A percentile compares a stretch with the other conserved stretches of the same genome.
Evolutionary conservation across 2,329 filamentous ascomycete genomes (phyloP).

Genomic region (Coniella vitis): DNA sequence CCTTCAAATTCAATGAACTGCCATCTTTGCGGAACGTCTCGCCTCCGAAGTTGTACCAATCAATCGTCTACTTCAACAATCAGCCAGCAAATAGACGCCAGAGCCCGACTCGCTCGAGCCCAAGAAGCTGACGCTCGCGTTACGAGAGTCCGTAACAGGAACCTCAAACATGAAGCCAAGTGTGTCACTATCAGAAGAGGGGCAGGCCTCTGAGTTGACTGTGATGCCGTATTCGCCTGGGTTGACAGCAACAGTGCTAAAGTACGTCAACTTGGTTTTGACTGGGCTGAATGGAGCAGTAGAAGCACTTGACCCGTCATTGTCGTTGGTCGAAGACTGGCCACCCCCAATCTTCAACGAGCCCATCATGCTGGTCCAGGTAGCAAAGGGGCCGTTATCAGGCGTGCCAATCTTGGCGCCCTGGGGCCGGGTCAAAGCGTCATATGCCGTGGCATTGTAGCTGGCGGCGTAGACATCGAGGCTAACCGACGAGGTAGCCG

Average conservation of each 20-base stretch:
- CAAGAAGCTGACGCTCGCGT: slow-evolving; percentile 14
- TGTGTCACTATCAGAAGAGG: neutral
- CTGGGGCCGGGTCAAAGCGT: neutral
- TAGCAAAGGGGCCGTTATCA: slow-evolving; percentile 10
- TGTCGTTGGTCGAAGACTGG: neutral
- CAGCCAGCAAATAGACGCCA: slow-evolving; percentile 13
- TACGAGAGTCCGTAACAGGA: slow-evolving; percentile 12
- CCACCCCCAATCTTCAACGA: slow-evolving; percentile 4
- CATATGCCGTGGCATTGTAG: slow-evolving; percentile 8
- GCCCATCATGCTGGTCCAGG: slow-evolving; percentile 14
- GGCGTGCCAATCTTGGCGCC: slow-evolving; percentile 1
- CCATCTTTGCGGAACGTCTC: too few species aligned
- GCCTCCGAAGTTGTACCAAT: too few species aligned
- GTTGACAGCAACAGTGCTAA: slow-evolving; percentile 12
- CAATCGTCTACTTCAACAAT: slow-evolving; percentile 5
- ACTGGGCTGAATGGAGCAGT: neutral
- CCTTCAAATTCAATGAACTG: too few species aligned
- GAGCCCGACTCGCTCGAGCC: slow-evolving; percentile 7
- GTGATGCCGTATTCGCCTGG: slow-evolving; percentile 15
- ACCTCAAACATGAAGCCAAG: slow-evolving; percentile 15
- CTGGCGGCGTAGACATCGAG: slow-evolving; percentile 16
- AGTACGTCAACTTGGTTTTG: slow-evolving; percentile 7
- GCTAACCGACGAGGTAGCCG: slow-evolving; percentile 6
- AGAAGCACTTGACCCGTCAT: too few species aligned
- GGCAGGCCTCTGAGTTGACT: slow-evolving; percentile 14